Percentiles rank a stretch among this genome's conserved stretches.
These are phyloP conservation scores for Gnetum montanum DNA, from an alignment of 75 land plant species.

Conservation along the genomic window DNA sequence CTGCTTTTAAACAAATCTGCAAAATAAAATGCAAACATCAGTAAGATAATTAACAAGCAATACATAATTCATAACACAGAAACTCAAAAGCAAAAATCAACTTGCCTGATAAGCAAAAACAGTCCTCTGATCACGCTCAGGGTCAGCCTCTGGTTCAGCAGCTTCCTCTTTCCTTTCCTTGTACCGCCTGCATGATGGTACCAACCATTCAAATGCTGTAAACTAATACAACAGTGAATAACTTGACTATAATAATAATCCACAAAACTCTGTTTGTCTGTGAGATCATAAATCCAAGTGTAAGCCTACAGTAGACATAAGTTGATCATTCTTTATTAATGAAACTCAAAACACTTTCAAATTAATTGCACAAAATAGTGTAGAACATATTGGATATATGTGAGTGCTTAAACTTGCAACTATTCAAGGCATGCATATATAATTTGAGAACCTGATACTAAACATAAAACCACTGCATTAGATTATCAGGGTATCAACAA, in stretches of 20 bases:
- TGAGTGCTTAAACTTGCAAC: too few species aligned
- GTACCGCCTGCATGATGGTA: slow-evolving; percentile 46
- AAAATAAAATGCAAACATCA: slow-evolving; percentile 4
- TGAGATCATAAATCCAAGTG: not conserved
- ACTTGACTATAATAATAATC: not conserved
- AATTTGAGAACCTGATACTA: too few species aligned
- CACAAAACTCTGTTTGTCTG: not conserved
- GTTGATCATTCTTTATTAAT: not conserved
- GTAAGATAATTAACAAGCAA: not conserved
- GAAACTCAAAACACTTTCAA: too few species aligned
- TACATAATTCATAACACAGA: not conserved
- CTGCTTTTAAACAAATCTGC: slow-evolving; percentile 91
- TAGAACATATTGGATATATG: too few species aligned
- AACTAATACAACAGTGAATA: not conserved
- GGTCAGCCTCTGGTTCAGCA: slow-evolving; percentile 94
- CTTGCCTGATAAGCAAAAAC: slow-evolving; percentile 97
- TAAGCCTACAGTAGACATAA: not conserved
- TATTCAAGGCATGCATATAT: too few species aligned
- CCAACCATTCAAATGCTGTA: too few species aligned
- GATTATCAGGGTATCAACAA: too few species aligned
- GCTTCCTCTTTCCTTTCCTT: slow-evolving; percentile 75
- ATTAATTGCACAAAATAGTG: too few species aligned
- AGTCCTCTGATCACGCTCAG: slow-evolving; percentile 95
- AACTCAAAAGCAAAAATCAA: not conserved
- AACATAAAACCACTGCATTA: too few species aligned